phyloP scores from a whole-genome alignment of 768 basidiomycete species.

The Hydnomerulius pinastri region DNA sequence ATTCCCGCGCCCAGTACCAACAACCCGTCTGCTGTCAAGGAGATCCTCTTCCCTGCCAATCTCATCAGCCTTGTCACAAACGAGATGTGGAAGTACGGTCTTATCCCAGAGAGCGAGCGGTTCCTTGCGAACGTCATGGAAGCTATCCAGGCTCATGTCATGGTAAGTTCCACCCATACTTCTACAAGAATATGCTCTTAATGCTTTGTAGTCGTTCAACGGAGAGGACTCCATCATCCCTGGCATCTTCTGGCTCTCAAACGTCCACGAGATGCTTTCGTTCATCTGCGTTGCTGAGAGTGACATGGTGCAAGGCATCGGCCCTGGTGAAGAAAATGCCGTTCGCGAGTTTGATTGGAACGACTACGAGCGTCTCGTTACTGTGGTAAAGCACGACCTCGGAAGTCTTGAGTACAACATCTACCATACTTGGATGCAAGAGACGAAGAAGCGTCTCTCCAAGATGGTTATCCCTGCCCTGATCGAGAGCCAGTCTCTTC shows the following conservation, averaged over 20 bases:
- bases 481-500: slow-evolving; percentile 96
- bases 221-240: slow-evolving; percentile 96
- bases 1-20: slow-evolving; percentile 89
- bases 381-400: slow-evolving; percentile 98
- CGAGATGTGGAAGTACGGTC: slow-evolving; percentile 99
- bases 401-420: slow-evolving; percentile 99
- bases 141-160: slow-evolving; percentile 93
- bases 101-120: slow-evolving; percentile 94
- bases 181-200: slow-evolving; percentile 6
- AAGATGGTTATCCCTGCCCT: slow-evolving; percentile 99
- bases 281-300: slow-evolving; percentile 99
- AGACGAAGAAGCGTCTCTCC: slow-evolving; percentile 91
- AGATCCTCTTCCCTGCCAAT: slow-evolving; percentile 98
- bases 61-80: slow-evolving; percentile 98
- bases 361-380: slow-evolving; percentile 93
- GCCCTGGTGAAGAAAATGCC: slow-evolving; percentile 90
- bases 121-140: slow-evolving; percentile 99
- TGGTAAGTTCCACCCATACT: slow-evolving; percentile 61
- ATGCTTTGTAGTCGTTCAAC: slow-evolving; percentile 65
- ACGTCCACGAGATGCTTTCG: slow-evolving; percentile 98
- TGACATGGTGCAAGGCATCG: slow-evolving; percentile 97
- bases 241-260: slow-evolving; percentile 99
- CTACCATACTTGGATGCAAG: slow-evolving; percentile 99
- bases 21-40: slow-evolving; percentile 92
- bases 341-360: slow-evolving; percentile 95